Conservation (phyloP, 768 basidiomycete genomes). For the Cystofilobasidium bisporidii region DNA sequence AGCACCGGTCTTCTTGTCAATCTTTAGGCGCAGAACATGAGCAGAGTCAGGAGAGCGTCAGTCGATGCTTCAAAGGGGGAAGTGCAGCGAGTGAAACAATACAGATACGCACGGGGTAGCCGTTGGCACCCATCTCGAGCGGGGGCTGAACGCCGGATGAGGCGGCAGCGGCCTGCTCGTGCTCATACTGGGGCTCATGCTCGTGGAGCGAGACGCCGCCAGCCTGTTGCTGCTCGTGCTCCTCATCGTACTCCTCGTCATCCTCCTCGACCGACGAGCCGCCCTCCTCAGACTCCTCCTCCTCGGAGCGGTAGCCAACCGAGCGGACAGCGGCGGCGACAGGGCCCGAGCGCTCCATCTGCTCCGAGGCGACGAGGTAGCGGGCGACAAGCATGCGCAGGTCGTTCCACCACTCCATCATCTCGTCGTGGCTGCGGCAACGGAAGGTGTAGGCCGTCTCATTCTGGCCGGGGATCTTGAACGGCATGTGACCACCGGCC, state of each 20-base stretch:
- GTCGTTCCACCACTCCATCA: conserved; percentile 99
- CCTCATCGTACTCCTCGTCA: conserved; percentile 47
- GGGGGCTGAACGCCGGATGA: conserved; percentile 41
- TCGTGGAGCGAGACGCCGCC: conserved; percentile 20
- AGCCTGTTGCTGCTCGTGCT: conserved; percentile 22
- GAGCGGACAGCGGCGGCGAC: conserved; percentile 83
- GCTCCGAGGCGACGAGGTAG: conserved; percentile 87
- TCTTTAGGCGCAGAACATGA: background rate
- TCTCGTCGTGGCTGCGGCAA: conserved; percentile 78
- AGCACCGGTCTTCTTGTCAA: conserved; percentile 25
- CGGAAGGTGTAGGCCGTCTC: conserved; percentile 76
- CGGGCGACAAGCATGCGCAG: conserved; percentile 83
- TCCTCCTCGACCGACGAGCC: conserved; percentile 52
- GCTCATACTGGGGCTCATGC: conserved; percentile 39
- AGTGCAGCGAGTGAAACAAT: no score
- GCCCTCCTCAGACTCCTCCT: conserved; percentile 48
- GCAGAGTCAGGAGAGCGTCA: background rate
- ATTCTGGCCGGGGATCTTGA: conserved; percentile 42
- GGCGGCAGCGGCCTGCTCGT: conserved; percentile 43
- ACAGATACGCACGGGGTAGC: conserved; percentile 52
- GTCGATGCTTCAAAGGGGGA: background rate
- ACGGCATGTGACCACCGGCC: conserved; percentile 38
- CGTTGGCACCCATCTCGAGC: conserved; percentile 48
- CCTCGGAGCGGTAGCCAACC: conserved; percentile 58
- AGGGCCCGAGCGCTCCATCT: conserved; percentile 82